Evolutionary conservation across 2,329 filamentous ascomycete species (phyloP).

Genomic region (Myriosclerotinia curreyana): DNA sequence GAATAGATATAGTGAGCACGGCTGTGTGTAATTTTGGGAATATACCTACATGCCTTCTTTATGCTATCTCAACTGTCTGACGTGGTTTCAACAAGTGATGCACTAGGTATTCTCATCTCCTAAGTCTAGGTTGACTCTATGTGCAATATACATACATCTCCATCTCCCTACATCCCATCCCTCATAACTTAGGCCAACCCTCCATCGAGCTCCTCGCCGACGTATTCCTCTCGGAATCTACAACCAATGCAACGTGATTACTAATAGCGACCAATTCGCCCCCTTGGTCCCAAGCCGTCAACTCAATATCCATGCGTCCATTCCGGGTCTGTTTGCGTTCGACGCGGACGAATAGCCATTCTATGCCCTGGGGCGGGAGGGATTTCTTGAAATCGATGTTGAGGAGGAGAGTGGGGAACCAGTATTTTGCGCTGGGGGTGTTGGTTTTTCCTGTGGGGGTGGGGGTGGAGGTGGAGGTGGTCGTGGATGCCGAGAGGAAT

Average conservation of each 20-base stretch:
- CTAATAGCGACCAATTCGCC: slow-evolving; percentile 66
- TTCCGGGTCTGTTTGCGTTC: slow-evolving; percentile 65
- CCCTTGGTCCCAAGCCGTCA: slow-evolving; percentile 61
- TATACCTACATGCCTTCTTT: neutral
- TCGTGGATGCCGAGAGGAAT: neutral
- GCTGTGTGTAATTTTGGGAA: slow-evolving; percentile 8
- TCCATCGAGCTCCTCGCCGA: slow-evolving; percentile 29
- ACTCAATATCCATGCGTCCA: slow-evolving; percentile 71
- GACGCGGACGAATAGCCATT: slow-evolving; percentile 68
- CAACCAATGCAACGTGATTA: slow-evolving; percentile 63
- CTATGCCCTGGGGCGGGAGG: slow-evolving; percentile 63
- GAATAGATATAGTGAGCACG: slow-evolving; percentile 10
- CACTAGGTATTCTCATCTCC: neutral
- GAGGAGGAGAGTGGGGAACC: slow-evolving; percentile 59
- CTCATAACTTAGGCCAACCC: slow-evolving; percentile 30
- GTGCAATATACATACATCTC: neutral
- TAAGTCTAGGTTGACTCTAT: neutral
- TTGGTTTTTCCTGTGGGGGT: slow-evolving; percentile 48
- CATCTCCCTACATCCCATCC: neutral
- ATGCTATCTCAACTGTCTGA: neutral
- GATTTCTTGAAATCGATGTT: slow-evolving; percentile 75
- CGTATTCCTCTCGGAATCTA: slow-evolving; percentile 61
- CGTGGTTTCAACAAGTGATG: neutral
- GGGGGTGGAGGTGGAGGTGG: slow-evolving; percentile 33
- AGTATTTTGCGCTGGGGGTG: slow-evolving; percentile 35